These are phyloP conservation scores for Trypanosoma congolense DNA, from an alignment of 208 protist genomes.

Conservation along the genomic window DNA sequence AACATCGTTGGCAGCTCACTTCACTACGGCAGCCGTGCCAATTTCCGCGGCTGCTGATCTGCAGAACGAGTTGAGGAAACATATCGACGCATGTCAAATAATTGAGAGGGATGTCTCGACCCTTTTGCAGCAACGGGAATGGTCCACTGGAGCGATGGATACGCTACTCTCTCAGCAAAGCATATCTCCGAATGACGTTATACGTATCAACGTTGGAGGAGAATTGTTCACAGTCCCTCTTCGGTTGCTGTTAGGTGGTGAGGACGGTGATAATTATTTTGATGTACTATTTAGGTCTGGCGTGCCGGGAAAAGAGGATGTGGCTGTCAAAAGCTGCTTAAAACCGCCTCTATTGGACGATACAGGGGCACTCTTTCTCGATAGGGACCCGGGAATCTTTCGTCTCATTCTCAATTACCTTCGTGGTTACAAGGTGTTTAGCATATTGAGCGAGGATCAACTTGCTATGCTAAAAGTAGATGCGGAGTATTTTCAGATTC, in stretches of 20 bases:
- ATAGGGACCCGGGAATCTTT: constrained; percentile 81
- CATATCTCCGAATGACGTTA: constrained; percentile 20
- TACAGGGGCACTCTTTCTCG: constrained; percentile 67
- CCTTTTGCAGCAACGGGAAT: constrained; percentile 17
- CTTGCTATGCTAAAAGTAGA: constrained; percentile 62
- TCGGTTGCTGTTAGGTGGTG: constrained; percentile 39
- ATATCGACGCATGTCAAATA: constrained; percentile 11
- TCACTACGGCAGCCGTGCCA: neutral
- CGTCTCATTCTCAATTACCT: constrained; percentile 80
- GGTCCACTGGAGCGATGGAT: constrained; percentile 6
- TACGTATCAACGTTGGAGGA: constrained; percentile 79
- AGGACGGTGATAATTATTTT: constrained; percentile 28
- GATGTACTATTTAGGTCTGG: constrained; percentile 26
- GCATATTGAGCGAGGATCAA: constrained; percentile 59
- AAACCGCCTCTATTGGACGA: constrained; percentile 43
- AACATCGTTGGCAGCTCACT: neutral
- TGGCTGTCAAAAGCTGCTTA: constrained; percentile 5
- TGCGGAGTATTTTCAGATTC: constrained; percentile 72
- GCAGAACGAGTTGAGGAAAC: constrained; percentile 14
- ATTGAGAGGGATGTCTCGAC: constrained; percentile 15
- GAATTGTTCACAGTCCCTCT: constrained; percentile 71
- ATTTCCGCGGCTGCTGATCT: constrained; percentile 15
- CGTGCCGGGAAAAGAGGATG: neutral
- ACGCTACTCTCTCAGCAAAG: constrained; percentile 2
- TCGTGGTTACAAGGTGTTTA: constrained; percentile 69